Evolutionary conservation across 1,284 basidiomycete genomes (phyloP), one percentile per base, ranked within the genome.

Genomic region (Cutaneotrichosporon cyanovorans): DNA sequence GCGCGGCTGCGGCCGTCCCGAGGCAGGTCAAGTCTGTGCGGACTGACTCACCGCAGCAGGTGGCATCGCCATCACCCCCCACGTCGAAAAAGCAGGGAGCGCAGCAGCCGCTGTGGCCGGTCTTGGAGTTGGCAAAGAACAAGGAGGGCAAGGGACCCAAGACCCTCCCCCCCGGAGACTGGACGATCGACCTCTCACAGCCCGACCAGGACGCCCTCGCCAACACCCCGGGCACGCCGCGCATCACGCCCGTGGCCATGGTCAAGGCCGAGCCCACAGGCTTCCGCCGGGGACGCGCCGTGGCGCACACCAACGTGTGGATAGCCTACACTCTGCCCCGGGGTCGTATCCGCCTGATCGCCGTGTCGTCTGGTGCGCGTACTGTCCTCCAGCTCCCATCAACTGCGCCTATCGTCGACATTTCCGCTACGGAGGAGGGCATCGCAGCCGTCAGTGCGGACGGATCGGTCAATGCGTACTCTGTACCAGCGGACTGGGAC

Each of bases 311-410:
- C 12, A 23, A 44, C 10, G 51, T 37, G 14, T 69, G 62, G 60
- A 40, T 69, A 11, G 65, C 60, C 0, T 69, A 69, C 48, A 55
- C 60, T 3, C 43, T 66, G 15, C 44, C 59, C 0, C 58, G 58
- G 46, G 67, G 62, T 9, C 57, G 63, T 11, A 50, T 68, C 20
- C 53, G 67, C 15, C 51, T 68, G 10, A 60, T 68, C 31, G 63
- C 68, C 53, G 45, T 46, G 31, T 25, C 30, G 2, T 55, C 63
- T 15, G 66, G 61, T n/a, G 59, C 62, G 12, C 58, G 59, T 19
- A 49, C 60, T 12, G 42, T 63, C 7, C 51, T 66, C 32, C 57
- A 61, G 41, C 49, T 61, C 7, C 51, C 55, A 2, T 40, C 43
- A 7, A 42, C 48, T 0, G 61, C 59, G n/a, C 45, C 56, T 14